Evolutionary conservation across 2,329 filamentous ascomycete genomes (phyloP).

Genomic region (Pseudocercospora eumusae): DNA sequence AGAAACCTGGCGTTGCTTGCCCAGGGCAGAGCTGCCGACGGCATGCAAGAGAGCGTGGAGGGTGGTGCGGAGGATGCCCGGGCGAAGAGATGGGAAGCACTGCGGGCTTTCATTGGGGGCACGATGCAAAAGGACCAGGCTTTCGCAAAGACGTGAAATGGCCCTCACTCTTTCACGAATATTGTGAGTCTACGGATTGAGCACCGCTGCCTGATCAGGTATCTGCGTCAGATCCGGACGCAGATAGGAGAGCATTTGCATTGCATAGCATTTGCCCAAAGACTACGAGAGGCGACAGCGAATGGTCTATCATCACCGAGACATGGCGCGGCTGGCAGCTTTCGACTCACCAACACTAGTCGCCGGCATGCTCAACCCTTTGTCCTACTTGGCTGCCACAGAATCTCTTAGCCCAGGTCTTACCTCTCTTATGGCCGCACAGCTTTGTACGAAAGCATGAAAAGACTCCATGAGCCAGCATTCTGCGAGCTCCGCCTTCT

Average conservation of each 20-base stretch:
- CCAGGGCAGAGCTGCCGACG: constrained; percentile 25
- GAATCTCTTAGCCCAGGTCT: too few species aligned
- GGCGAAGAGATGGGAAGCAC: constrained; percentile 71
- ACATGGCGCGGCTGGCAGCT: too few species aligned
- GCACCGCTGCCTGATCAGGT: not conserved
- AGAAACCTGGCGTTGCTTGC: constrained; percentile 75
- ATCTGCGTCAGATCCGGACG: fast-evolving
- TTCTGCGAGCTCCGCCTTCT: too few species aligned
- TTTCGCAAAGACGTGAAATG: constrained; percentile 51
- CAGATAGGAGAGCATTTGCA: not conserved
- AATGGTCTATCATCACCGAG: too few species aligned
- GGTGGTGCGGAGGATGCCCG: constrained; percentile 42
- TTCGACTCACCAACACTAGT: too few species aligned
- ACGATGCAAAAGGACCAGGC: constrained; percentile 88
- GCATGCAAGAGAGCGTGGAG: constrained; percentile 30
- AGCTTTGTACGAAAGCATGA: not conserved
- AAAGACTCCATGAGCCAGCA: not conserved
- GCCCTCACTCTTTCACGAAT: not conserved
- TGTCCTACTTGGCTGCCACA: too few species aligned
- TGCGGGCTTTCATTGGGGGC: constrained; percentile 79
- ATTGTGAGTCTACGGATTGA: not conserved
- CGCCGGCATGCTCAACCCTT: too few species aligned
- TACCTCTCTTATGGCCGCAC: not conserved
- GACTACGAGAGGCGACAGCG: too few species aligned
- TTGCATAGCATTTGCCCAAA: too few species aligned